Percentiles rank a stretch among this genome's conserved stretches.
Conservation (phyloP, 208 protist species). For the Trypanosoma conorhini region DNA sequence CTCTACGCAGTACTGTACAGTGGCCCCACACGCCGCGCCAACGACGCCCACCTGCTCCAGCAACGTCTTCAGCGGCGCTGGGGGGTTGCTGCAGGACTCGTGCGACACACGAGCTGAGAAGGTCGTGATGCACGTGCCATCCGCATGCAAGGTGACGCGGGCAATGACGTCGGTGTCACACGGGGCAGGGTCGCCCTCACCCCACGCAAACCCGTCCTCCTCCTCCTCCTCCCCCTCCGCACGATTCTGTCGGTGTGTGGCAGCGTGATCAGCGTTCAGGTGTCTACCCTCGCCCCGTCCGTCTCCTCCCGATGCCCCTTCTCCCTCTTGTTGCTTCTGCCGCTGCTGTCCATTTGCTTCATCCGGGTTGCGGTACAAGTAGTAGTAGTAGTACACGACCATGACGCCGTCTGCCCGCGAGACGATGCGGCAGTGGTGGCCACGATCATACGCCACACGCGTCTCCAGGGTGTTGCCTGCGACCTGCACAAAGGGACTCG, state of each 20-base stretch:
- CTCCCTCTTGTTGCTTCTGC: background rate
- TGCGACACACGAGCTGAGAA: constrained; percentile 15
- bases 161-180: constrained; percentile 19
- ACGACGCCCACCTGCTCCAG: constrained; percentile 32
- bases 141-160: constrained; percentile 52
- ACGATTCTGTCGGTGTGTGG: background rate
- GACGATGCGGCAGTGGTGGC: constrained; percentile 49
- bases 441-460: constrained; percentile 46
- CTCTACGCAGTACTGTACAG: constrained; percentile 73
- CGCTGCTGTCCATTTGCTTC: background rate
- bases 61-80: constrained; percentile 30
- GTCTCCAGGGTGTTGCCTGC: background rate
- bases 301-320: too few relatives aligned
- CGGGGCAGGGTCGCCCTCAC: background rate
- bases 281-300: background rate
- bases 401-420: constrained; percentile 69
- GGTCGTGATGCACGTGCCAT: constrained; percentile 66
- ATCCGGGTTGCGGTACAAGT: constrained; percentile 4
- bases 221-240: background rate
- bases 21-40: constrained; percentile 22
- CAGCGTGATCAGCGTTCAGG: background rate
- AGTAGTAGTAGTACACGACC: constrained; percentile 33
- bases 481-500: constrained; percentile 1
- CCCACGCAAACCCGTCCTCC: background rate
- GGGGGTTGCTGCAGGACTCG: background rate